These are phyloP conservation scores for Vigna angularis DNA, from an alignment of 306 rosid species.

Conservation along the genomic window DNA sequence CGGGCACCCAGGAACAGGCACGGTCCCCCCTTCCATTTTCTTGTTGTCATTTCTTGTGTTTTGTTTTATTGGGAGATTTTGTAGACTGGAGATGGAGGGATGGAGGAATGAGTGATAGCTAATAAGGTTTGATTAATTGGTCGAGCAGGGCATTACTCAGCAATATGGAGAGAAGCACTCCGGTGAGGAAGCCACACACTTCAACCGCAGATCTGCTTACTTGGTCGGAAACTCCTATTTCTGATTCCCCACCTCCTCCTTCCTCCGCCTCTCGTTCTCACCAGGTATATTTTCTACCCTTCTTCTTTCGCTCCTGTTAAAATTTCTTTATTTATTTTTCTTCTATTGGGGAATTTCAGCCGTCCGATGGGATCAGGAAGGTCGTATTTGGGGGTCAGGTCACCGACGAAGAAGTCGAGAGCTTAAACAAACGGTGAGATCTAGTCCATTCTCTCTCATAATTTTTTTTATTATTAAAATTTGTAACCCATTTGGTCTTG, in stretches of 20 bases:
- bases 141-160: conserved; percentile 1
- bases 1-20: conserved; percentile 31
- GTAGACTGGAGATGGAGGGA: background rate
- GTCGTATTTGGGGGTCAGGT: conserved; percentile 99
- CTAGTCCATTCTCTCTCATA: conserved; percentile 43
- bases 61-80: background rate
- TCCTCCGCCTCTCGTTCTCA: conserved; percentile 76
- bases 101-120: background rate
- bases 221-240: conserved; percentile 80
- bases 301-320: background rate
- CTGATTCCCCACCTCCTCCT: conserved; percentile 68
- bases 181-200: conserved; percentile 92
- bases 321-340: background rate
- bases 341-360: conserved; percentile 50
- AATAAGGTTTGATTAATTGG: background rate
- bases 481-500: background rate
- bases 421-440: conserved; percentile 97
- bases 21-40: background rate
- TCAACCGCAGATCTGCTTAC: conserved; percentile 99
- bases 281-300: conserved; percentile 55
- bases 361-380: conserved; percentile 98
- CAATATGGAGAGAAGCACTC: conserved; percentile 80
- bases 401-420: conserved; percentile 90
- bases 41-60: background rate
- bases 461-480: background rate